Evolutionary conservation across 2,329 filamentous ascomycete genomes (phyloP), one percentile per base, ranked within the genome.

Genomic region (Helotiales sp.): DNA sequence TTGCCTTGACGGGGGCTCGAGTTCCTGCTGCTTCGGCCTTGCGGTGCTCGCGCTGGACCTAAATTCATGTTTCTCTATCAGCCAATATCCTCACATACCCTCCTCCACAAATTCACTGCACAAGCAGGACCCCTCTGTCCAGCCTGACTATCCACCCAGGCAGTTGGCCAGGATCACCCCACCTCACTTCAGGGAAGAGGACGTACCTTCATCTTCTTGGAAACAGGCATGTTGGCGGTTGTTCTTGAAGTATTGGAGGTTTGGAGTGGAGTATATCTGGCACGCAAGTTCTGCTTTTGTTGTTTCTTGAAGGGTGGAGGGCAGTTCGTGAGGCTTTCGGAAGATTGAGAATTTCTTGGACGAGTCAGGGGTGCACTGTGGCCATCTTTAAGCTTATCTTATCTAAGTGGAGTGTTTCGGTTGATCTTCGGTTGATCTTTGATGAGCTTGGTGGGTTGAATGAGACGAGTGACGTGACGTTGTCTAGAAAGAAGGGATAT

Each of bases 1-100:
- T 86, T 20, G 84, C 76, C 77, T 86, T 85, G 68, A 86, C 83
- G 0, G 83, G 80, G 37, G 81, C 79, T 59, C 84, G 81, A 63
- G 85, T 87, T 67, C 85, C 85, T 32, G 83, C 84, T 30, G 81
- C 81, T 3, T 87, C 85, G 49, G 82, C 85, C 70, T 82, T 84
- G 74, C 86, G 84, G 78, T 87, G 85, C 77, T 87, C 85, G 75
- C 83, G 83, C 72, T 81, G 78, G 72, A 84, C 79, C 81, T 86
- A 74, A 52, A 40, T 20, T 10, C 5, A 15, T 30, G 7, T 30
- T 24, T 24, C 20, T 34, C 13, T 24, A 52, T 70, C 50, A 70
- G 67, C 60, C 11, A 60, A 43, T 26, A 40, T 49, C 22, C 17
- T 28, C 26, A n/a, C n/a, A 34, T 1, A 26, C 5, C 40, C 22